A percentile compares a stretch with the other conserved stretches of the same genome.
These are phyloP conservation scores for Sungouiozyma intestinalis DNA, from an alignment of 805 yeast species.

Conservation along the genomic window DNA sequence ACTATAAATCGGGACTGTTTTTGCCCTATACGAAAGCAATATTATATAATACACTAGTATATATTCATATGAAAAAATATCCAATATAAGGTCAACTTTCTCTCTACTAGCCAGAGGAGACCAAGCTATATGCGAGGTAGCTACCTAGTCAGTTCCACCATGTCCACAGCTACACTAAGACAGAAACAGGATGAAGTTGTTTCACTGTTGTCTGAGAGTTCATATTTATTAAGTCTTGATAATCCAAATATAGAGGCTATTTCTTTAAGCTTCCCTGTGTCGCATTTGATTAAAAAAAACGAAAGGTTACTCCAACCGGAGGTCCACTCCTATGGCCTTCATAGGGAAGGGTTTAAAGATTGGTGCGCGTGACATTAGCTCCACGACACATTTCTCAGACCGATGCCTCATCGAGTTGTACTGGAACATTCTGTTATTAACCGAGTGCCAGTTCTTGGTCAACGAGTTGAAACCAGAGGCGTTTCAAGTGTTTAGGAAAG, in stretches of 20 bases:
- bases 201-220: neutral
- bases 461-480: neutral
- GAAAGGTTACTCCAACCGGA: slow-evolving; percentile 4
- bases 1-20: too few species aligned
- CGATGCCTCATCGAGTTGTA: slow-evolving; percentile 16
- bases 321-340: slow-evolving; percentile 12
- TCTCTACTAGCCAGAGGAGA: too few species aligned
- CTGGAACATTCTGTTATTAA: slow-evolving; percentile 25
- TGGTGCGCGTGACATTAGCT: slow-evolving; percentile 27
- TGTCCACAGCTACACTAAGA: neutral
- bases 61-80: too few species aligned
- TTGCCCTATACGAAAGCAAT: too few species aligned
- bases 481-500: slow-evolving; percentile 4
- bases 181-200: neutral
- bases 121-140: too few species aligned
- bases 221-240: neutral
- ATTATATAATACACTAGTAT: too few species aligned
- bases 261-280: slow-evolving; percentile 17
- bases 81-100: too few species aligned
- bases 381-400: slow-evolving; percentile 3
- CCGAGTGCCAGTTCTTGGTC: slow-evolving; percentile 19
- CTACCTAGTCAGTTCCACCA: too few species aligned
- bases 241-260: slow-evolving; percentile 2
- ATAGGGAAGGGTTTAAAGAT: slow-evolving; percentile 17
- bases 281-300: slow-evolving; percentile 12